Evolutionary conservation across 768 basidiomycete genomes (phyloP).

Genomic region (Termitomyces sp.): DNA sequence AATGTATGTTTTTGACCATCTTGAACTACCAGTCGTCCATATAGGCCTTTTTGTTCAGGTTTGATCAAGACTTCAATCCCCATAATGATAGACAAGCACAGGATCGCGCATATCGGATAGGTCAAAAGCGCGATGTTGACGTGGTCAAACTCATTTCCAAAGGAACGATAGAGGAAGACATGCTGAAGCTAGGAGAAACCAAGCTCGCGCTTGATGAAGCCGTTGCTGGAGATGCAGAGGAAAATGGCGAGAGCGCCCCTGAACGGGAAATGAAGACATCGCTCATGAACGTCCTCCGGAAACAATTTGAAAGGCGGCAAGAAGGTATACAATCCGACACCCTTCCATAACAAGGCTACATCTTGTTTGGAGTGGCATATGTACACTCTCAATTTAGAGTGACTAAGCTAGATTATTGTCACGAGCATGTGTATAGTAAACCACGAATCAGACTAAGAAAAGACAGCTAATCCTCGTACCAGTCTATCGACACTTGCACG

Average conservation of each 20-base stretch:
- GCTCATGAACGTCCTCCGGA: slow-evolving; percentile 77
- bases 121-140: slow-evolving; percentile 90
- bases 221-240: slow-evolving; percentile 77
- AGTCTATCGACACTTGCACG: slow-evolving; percentile 74
- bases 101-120: slow-evolving; percentile 96
- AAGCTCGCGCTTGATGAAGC: slow-evolving; percentile 92
- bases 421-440: not conserved
- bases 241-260: slow-evolving; percentile 54
- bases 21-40: not conserved
- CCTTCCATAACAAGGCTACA: not conserved
- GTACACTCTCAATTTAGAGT: not conserved
- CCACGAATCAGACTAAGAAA: slow-evolving; percentile 20
- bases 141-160: slow-evolving; percentile 91
- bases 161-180: slow-evolving; percentile 95
- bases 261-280: slow-evolving; percentile 85
- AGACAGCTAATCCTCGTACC: slow-evolving; percentile 52
- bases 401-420: not conserved
- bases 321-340: slow-evolving; percentile 12
- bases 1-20: slow-evolving; percentile 45
- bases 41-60: slow-evolving; percentile 39
- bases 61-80: slow-evolving; percentile 97
- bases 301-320: slow-evolving; percentile 69
- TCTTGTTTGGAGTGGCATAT: not conserved
- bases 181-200: slow-evolving; percentile 82
- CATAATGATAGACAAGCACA: slow-evolving; percentile 98